These are phyloP conservation scores for Penicillium digitatum DNA, from an alignment of 2,329 filamentous ascomycete genomes.

Conservation along the genomic window DNA sequence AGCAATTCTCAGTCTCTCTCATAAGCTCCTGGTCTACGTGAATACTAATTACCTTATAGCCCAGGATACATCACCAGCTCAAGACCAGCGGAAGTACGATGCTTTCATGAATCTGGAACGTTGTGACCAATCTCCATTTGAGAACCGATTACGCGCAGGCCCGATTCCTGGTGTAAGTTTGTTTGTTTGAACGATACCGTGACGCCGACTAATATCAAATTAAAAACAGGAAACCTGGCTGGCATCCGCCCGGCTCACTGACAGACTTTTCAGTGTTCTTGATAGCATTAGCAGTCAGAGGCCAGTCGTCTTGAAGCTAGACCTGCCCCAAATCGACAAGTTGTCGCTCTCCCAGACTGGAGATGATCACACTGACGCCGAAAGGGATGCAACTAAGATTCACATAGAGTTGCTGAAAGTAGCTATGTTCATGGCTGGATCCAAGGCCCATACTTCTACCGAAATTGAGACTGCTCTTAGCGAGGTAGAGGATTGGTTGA, in stretches of 20 bases:
- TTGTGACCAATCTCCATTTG: conserved; percentile 33
- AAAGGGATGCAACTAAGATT: conserved; percentile 35
- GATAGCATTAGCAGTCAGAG: conserved; percentile 32
- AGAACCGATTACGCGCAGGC: conserved; percentile 38
- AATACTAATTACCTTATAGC: conserved; percentile 23
- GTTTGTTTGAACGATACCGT: neutral
- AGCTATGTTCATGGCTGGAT: conserved; percentile 33
- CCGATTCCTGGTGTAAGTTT: conserved; percentile 37
- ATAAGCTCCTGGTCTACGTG: neutral
- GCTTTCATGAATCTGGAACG: conserved; percentile 43
- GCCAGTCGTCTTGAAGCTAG: conserved; percentile 26
- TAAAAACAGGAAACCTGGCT: conserved; percentile 38
- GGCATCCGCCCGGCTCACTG: conserved; percentile 32
- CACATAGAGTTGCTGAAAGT: conserved; percentile 34
- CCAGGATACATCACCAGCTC: conserved; percentile 24
- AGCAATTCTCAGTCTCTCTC: conserved; percentile 11
- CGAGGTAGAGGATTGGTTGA: conserved; percentile 32
- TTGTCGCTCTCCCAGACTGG: conserved; percentile 23
- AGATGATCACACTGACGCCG: conserved; percentile 34
- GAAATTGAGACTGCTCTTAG: conserved; percentile 30
- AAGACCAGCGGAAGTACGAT: conserved; percentile 38
- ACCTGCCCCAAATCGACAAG: conserved; percentile 28
- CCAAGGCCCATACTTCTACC: conserved; percentile 29
- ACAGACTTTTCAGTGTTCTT: conserved; percentile 35
- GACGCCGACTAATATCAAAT: conserved; percentile 19